A percentile compares a stretch with the other conserved stretches of the same genome.
Conservation (phyloP, 139 green algal genomes). For the Picochlorum sp. region DNA sequence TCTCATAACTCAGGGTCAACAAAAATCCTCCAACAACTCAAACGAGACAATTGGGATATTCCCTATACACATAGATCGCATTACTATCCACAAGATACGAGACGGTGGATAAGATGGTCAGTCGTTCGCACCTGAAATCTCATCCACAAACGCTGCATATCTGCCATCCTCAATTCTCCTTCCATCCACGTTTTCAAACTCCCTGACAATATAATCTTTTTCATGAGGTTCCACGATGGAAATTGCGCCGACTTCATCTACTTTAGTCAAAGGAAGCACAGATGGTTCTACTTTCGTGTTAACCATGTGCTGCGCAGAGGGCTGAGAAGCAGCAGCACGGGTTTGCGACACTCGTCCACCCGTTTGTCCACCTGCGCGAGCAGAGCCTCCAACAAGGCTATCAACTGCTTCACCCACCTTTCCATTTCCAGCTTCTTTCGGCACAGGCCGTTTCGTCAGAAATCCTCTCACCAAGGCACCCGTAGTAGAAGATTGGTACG, state of each 20-base stretch:
- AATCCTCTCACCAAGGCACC: not conserved
- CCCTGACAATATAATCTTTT: constrained; percentile 2
- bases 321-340: not conserved
- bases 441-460: too few relatives aligned
- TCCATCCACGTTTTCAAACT: constrained; percentile 59
- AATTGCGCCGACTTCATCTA: constrained; percentile 23
- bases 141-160: constrained; percentile 72
- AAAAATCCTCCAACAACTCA: not conserved
- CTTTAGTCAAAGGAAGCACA: constrained; percentile 8
- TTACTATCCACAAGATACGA: not conserved
- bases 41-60: too few relatives aligned
- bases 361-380: not conserved
- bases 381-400: not conserved
- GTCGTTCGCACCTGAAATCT: constrained; percentile 44
- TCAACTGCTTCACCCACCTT: too few relatives aligned
- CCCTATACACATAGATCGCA: not conserved
- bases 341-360: not conserved
- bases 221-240: constrained; percentile 15
- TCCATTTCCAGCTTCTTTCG: too few relatives aligned
- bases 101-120: not conserved
- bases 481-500: too few relatives aligned
- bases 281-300: constrained; percentile 1
- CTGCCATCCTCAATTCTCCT: constrained; percentile 78
- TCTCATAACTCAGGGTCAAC: too few relatives aligned
- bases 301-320: constrained; percentile 1